Evolutionary conservation across 495 filamentous ascomycete genomes (phyloP), one percentile per base, ranked within the genome.

Genomic region (Penicillium bialowiezense): DNA sequence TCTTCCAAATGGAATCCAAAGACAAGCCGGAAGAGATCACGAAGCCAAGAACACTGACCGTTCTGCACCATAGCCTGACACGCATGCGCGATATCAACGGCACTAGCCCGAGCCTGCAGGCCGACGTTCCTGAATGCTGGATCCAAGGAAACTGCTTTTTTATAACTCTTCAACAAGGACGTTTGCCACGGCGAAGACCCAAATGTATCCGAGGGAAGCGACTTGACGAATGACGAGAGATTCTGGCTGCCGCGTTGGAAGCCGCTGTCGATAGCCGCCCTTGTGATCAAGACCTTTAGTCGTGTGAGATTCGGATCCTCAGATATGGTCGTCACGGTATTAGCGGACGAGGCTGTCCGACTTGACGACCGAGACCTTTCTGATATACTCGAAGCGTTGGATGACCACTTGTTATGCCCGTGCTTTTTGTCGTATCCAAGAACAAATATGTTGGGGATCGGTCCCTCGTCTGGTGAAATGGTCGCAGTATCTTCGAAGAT

Each of bases 401-500:
- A 86, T 2, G 87, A 88, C 88, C 89, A 93, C 40, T 81, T 76
- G 3, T 74, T 72, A 34, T 77, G 68, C 13, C 29, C 35, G 55
- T 31, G 37, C 58, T 52, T 54, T 19, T 44, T 47, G n/a, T 56
- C 60, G 21, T 90, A 86, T 1, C 90, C 90, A 3, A 95, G 79
- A 1, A 96, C 84, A 24, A 95, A 66, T 34, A 96, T 93, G 57
- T 95, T 92, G 7, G 90, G 91, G 24, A 88, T 75, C 1, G 81
- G 82, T 12, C 80, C 86, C 43, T 88, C 82, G 45, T 91, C 86
- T 0, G 90, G 89, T 7, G 88, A 91, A 12, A 88, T 76, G 3
- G 86, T 86, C 34, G 67, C 67, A 0, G 83, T 86, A 60, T 96
- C 91, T 63, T 96, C 91, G 62, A 96, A 95, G 53, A 95, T 88